Percentiles rank a stretch among this genome's conserved stretches.
These are phyloP conservation scores for Nakazawaea anatomiae DNA, from an alignment of 805 yeast species.

Conservation along the genomic window DNA sequence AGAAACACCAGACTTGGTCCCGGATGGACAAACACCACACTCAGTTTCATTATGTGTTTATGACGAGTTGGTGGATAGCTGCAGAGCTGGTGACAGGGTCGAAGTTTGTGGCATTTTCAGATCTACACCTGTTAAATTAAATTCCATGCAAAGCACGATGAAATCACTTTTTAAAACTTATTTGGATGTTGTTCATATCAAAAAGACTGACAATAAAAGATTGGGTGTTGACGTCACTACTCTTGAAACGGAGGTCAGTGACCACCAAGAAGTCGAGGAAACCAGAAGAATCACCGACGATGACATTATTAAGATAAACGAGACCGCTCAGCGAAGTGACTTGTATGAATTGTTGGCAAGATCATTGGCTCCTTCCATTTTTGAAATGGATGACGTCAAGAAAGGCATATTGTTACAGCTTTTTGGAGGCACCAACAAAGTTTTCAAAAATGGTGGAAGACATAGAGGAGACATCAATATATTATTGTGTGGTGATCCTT, in stretches of 20 bases:
- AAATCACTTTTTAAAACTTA: conserved; percentile 87
- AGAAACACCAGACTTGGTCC: conserved; percentile 94
- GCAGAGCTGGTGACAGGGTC: conserved; percentile 94
- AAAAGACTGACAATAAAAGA: conserved; percentile 76
- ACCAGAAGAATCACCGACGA: conserved; percentile 60
- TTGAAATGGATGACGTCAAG: conserved; percentile 93
- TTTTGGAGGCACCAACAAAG: conserved; percentile 93
- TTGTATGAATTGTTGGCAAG: conserved; percentile 81
- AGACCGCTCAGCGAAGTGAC: conserved; percentile 63
- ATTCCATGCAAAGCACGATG: conserved; percentile 76
- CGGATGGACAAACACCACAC: conserved; percentile 98
- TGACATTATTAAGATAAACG: conserved; percentile 61
- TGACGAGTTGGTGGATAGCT: conserved; percentile 90
- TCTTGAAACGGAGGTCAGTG: conserved; percentile 49
- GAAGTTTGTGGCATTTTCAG: conserved; percentile 95
- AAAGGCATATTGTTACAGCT: conserved; percentile 90
- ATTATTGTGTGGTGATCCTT: conserved; percentile 94
- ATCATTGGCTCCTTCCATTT: conserved; percentile 95
- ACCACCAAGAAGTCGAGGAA: conserved; percentile 72
- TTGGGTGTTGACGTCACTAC: conserved; percentile 78
- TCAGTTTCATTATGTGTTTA: conserved; percentile 90
- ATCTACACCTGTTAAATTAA: conserved; percentile 85
- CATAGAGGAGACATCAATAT: conserved; percentile 95
- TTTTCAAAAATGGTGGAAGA: conserved; percentile 82
- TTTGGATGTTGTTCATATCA: conserved; percentile 89